Evolutionary conservation across 257 asterid species (phyloP), one percentile per base, ranked within the genome.

Genomic region (Prunella vulgaris): DNA sequence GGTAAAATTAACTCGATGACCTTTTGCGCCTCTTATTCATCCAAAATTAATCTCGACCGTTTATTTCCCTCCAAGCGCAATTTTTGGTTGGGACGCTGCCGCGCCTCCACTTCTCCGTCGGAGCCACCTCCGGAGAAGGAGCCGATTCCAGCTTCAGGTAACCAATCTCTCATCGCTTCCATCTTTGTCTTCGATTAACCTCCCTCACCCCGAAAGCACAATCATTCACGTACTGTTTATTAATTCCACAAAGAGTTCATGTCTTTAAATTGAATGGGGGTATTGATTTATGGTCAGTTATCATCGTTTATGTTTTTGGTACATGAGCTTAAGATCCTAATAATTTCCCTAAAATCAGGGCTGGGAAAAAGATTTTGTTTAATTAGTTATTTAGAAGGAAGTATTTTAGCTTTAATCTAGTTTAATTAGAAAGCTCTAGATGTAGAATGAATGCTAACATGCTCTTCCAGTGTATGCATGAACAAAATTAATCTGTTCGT

Each of bases 111-210:
- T 70, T 81, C 89, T 4, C 77, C 79, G 22, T 67, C 87, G 69
- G 93, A 85, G 53, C 87, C 96, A 2, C 90, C 90, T 3, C 27
- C 85, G 24, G 74, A 71, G 1, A 63, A 78, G 13, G 42, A 60
- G 12, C 53, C 70, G 5, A 51, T 66, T 71, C 73, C 80, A 1
- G 32, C 83, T 66, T 78, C 93, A 64, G 93, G 95, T 90, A 73
- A 59, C 33, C 44, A 2, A 60, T 67, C 53, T 20, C 12, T 44
- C 56, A 24, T 5, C 53, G 4, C 40, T 22, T 57, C 24, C 22
- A 14, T 18, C 13, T 10, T 3, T 69, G 52, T 3, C 14, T 24
- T 66, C 17, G 0, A 25, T 42, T 13, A 42, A 12, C 5, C 14
- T 40, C 51, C 17, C 18, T 14, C 44, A 37, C 40, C 22, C 21